Conservation (phyloP, 2,329 filamentous ascomycete genomes). For the Zalaria sp. region DNA sequence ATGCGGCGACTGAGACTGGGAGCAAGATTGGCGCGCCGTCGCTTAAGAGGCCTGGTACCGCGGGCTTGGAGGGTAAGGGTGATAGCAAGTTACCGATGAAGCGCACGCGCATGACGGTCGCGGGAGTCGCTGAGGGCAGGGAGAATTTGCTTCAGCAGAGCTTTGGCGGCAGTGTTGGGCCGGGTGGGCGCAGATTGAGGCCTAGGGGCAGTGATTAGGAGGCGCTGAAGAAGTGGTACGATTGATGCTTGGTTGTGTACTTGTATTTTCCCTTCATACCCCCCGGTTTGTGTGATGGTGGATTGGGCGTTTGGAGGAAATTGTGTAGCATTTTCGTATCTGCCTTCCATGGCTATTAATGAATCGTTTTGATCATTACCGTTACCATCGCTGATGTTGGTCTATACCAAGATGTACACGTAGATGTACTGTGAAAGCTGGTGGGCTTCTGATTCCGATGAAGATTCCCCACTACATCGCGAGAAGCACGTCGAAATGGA, state of each 20-base stretch:
- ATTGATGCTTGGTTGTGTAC: background rate
- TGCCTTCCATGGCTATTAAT: no score
- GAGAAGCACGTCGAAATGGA: no score
- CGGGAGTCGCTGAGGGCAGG: constrained; percentile 16
- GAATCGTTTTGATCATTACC: no score
- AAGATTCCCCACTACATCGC: no score
- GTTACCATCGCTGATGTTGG: no score
- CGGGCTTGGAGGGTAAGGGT: constrained; percentile 6
- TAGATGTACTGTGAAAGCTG: no score
- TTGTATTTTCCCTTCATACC: background rate
- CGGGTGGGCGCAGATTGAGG: constrained; percentile 30
- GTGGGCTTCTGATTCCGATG: no score
- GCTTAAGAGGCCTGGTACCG: constrained; percentile 30
- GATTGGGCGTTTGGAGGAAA: background rate
- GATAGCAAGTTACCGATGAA: constrained; percentile 30
- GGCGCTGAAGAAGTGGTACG: background rate
- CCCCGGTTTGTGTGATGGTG: background rate
- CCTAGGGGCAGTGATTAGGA: constrained; percentile 30
- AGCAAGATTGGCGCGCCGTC: constrained; percentile 17
- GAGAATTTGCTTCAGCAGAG: constrained; percentile 25
- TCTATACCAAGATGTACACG: no score
- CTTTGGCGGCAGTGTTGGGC: constrained; percentile 14
- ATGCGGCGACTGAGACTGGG: constrained; percentile 8
- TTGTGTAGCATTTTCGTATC: no score
- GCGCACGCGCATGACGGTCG: constrained; percentile 27